These are phyloP conservation scores for Lippia alba DNA, from an alignment of 305 asterid genomes.

Conservation along the genomic window DNA sequence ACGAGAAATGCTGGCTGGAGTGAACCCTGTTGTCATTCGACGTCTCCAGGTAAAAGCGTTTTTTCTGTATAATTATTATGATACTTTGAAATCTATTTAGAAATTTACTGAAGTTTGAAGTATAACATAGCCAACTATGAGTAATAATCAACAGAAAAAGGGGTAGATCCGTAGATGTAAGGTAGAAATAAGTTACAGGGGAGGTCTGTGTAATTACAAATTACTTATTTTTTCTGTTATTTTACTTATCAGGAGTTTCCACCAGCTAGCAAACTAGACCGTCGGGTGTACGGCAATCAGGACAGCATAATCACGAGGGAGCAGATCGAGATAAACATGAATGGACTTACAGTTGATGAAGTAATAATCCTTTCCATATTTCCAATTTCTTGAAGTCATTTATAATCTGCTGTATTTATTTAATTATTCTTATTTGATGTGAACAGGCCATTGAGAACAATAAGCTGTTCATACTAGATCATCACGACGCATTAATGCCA, in stretches of 20 bases:
- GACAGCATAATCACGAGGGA: slow-evolving; percentile 48
- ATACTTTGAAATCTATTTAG: neutral
- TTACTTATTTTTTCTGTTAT: neutral
- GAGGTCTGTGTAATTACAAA: neutral
- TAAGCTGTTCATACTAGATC: slow-evolving; percentile 61
- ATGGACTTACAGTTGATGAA: slow-evolving; percentile 52
- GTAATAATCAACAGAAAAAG: neutral
- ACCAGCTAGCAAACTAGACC: slow-evolving; percentile 55
- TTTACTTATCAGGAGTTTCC: slow-evolving; percentile 56
- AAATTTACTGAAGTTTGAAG: neutral
- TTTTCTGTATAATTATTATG: neutral
- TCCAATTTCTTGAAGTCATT: neutral
- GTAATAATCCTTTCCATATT: slow-evolving; percentile 34
- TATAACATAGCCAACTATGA: neutral
- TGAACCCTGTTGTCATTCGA: slow-evolving; percentile 61
- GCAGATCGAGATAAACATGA: slow-evolving; percentile 51
- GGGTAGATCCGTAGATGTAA: neutral
- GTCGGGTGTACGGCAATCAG: slow-evolving; percentile 51
- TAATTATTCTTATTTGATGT: neutral
- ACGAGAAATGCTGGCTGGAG: slow-evolving; percentile 74
- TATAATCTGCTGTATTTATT: neutral
- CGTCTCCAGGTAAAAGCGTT: slow-evolving; percentile 46
- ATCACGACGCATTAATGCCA: slow-evolving; percentile 63
- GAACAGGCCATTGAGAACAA: slow-evolving; percentile 48
- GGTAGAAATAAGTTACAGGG: neutral